Evolutionary conservation across 106 monocot species (phyloP).

Genomic region (Xerophyta viscosa): DNA sequence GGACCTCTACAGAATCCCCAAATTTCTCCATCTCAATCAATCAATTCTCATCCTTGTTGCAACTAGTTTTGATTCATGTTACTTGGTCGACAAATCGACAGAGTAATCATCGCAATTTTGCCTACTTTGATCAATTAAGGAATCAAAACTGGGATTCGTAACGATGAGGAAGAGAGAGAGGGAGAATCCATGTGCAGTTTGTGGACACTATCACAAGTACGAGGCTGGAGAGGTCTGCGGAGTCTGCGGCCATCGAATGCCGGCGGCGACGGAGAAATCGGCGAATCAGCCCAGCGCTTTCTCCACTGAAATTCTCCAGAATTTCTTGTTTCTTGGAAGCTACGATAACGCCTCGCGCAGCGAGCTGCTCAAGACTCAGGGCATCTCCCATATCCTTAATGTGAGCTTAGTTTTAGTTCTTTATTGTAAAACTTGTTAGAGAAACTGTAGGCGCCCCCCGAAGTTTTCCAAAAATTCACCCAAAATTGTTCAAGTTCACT

Average conservation of each 20-base stretch:
- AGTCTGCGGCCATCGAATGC: slow-evolving; percentile 28
- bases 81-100: too few species aligned
- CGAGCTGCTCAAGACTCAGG: slow-evolving; percentile 36
- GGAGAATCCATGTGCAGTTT: slow-evolving; percentile 41
- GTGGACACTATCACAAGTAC: slow-evolving; percentile 41
- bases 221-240: slow-evolving; percentile 38
- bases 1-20: too few species aligned
- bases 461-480: too few species aligned
- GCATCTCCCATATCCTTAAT: slow-evolving; percentile 36
- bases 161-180: slow-evolving; percentile 47
- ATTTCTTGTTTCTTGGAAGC: slow-evolving; percentile 29
- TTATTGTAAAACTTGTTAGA: too few species aligned
- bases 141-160: too few species aligned
- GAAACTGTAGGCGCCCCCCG: too few species aligned
- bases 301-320: slow-evolving; percentile 24
- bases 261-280: slow-evolving; percentile 1
- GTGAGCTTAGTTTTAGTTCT: slow-evolving; percentile 8
- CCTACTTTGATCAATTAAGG: too few species aligned
- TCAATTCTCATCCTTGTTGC: too few species aligned
- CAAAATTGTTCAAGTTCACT: too few species aligned
- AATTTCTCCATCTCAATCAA: too few species aligned
- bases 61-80: too few species aligned
- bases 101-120: too few species aligned
- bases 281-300: slow-evolving; percentile 16
- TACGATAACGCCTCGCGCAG: slow-evolving; percentile 37